Evolutionary conservation across 495 filamentous ascomycete species (phyloP), one percentile per base, ranked within the genome.

Genomic region (Beverwykella pulmonaria): DNA sequence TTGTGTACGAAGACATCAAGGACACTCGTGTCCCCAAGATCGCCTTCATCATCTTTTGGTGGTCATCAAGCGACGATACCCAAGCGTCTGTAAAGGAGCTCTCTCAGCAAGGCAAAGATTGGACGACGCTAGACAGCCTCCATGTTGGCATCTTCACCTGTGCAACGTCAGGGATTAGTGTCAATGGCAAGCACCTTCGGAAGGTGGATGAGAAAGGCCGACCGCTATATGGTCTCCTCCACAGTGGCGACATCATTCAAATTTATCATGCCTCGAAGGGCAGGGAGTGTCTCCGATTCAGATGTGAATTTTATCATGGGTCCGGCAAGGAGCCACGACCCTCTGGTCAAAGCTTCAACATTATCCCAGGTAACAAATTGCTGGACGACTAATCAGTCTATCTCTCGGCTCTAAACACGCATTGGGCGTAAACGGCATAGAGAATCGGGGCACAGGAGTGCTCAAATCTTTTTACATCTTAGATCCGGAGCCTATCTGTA

Each of bases 11-110:
- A 1, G 77, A 84, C 29, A 75, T 71, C 29, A 71, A 75, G 54
- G 89, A 96, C 64, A 82, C 78, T 4, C 87, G 85, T 22, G 86
- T 97, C 30, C 90, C 92, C 5, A 92, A 92, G 70, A 86, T 86
- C 58, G 92, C 88, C n/a, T 83, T 95, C 68, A 87, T 88, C 67
- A 81, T 97, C 56, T 80, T 87, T 17, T 86, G 92, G 68, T 91
- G 87, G 83, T 84, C 84, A 25, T 81, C 83, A 9, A 34, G 41
- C 30, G 32, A 39, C 0, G 83, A 82, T 1, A 86, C 90, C 64
- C 86, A 88, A 19, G 73, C 79, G 1, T 73, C 73, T 4, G 85
- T 50, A 50, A 23, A 89, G n/a, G 72, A 80, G 2, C 73, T 73
- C 1, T 81, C 85, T 27, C 79, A 82, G 25, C 68, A 82, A 22